Base-by-base conservation (phyloP, 257 asterid species). In the Solanum raphanifolium region DNA sequence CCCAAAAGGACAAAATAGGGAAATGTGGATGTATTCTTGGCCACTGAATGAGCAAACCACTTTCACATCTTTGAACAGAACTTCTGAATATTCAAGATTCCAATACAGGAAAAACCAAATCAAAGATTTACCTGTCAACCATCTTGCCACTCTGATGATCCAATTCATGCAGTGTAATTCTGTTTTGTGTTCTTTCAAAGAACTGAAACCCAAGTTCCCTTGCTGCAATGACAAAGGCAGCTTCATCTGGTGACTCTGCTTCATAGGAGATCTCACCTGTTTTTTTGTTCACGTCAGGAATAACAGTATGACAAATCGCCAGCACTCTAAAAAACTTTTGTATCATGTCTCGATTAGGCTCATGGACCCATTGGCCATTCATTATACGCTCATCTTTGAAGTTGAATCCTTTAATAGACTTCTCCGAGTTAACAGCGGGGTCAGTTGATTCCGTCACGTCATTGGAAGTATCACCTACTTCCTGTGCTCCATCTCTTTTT, bases 161-260 rank as follows among this genome's bases (percentile, higher is more conserved):
- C 84, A 94, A 75, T 87, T 97, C 99, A 72, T 93, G 96, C 95
- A 97, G 86, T 66, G 94, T 92, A 89, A 95, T 93, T 91, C 91
- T 94, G 60, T 93, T 93, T 90, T 97, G 99, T 29, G 98, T 93
- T 87, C 99, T 93, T 88, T 94, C 95, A 81, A 90, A 95, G 90
- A 97, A 95, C 83, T 97, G 95, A 87, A 97, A 94, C 3, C 99
- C 99, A 86, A 97, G 93, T 90, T 97, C 99, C 89, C 96, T 93
- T 41, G 99, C 98, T 86, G 99, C 96, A 90, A 95, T 92, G 65
- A 97, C 99, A 89, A 97, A 97, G 18, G 99, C 99, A 86, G 99
- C 95, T 91, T 97, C 99, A 91, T 97, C 99, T 1, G 99, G 99
- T 20, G 99, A 97, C 93, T 97, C 99, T 10, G 99, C 99, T 92